phyloP scores from a whole-genome alignment of 768 basidiomycete genomes.

The Lactarius quietus region DNA sequence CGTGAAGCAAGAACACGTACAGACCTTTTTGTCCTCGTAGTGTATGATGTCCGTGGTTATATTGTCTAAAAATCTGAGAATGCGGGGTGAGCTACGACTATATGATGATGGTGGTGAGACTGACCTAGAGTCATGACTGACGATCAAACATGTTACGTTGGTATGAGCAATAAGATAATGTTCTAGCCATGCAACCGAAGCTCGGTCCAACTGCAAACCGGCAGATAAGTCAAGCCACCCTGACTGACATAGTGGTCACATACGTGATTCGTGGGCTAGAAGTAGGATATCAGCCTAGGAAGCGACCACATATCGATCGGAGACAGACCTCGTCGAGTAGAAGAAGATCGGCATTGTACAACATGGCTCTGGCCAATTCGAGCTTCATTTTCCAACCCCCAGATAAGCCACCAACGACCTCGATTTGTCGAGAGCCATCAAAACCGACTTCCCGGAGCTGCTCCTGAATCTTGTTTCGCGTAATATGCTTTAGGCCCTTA shows the following conservation, averaged over 20 bases:
- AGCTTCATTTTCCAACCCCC: slow-evolving; percentile 99
- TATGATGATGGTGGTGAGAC: slow-evolving; percentile 29
- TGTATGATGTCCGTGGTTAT: slow-evolving; percentile 97
- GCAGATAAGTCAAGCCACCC: slow-evolving; percentile 20
- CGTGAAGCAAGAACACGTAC: slow-evolving; percentile 24
- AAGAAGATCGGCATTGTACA: slow-evolving; percentile 87
- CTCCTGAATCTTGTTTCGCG: slow-evolving; percentile 68
- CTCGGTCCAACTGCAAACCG: slow-evolving; percentile 59
- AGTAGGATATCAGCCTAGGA: slow-evolving; percentile 26
- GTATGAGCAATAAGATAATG: slow-evolving; percentile 78
- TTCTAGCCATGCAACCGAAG: slow-evolving; percentile 90
- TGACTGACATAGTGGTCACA: slow-evolving; percentile 34
- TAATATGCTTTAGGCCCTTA: slow-evolving; percentile 56
- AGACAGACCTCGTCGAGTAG: slow-evolving; percentile 73
- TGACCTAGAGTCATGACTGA: slow-evolving; percentile 95
- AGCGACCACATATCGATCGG: slow-evolving; percentile 17
- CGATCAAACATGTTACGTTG: slow-evolving; percentile 85
- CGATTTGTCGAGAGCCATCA: slow-evolving; percentile 77
- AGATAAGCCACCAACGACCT: slow-evolving; percentile 84
- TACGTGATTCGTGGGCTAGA: slow-evolving; percentile 88
- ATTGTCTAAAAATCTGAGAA: slow-evolving; percentile 80
- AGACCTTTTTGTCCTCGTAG: slow-evolving; percentile 90
- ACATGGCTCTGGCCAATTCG: slow-evolving; percentile 92
- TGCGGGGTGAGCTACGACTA: slow-evolving; percentile 6
- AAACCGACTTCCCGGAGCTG: slow-evolving; percentile 90